Base-by-base conservation (phyloP, 2,329 filamentous ascomycete species). In the Exserohilum turcica region DNA sequence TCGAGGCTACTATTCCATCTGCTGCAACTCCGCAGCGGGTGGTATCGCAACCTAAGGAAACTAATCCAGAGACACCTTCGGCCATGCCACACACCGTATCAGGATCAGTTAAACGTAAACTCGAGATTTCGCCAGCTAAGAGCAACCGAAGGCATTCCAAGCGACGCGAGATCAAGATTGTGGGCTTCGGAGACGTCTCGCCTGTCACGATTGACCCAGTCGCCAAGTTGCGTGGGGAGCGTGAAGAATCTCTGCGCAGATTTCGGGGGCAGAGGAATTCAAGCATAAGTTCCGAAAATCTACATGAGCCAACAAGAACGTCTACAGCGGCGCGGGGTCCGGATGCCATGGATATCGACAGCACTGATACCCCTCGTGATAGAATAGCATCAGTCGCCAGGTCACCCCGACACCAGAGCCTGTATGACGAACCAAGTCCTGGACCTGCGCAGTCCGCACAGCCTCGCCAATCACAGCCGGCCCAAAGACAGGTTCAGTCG, bases 81-180 rank as follows among this genome's bases (percentile, higher is more conserved):
- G 39, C 13, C 24, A 35, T 38, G n/a, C 32, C 46, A 21, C 31
- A 43, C 4, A n/a, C 24, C 29, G 5, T 28, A 19, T 29, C 55
- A 9, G 48, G 45, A 18, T 33, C 55, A 10, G 35, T 29, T 9
- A 73, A 73, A 46, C 65, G 70, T 10, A 71, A 70, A 19, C 45
- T 63, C 0, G 51, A 52, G 3, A 33, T 43, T 12, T 68, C 65
- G 5, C 64, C 68, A 8, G 49, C 55, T 0, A 66, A 58, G 18
- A 55, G 52, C 5, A 52, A 37, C 10, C 60, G 33, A 32, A 65
- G 60, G 39, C 49, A 58, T 4, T 37, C 52, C 13, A 68, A 73
- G 56, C 56, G 63, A 36, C 49, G 62, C 10, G 60, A 63, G 29
- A 56, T 71, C 19, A 72, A 70, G 28, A 48, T 63, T 27, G 52